These are phyloP conservation scores for Helminthosporium solani DNA, from an alignment of 2,329 filamentous ascomycete species.

Conservation along the genomic window DNA sequence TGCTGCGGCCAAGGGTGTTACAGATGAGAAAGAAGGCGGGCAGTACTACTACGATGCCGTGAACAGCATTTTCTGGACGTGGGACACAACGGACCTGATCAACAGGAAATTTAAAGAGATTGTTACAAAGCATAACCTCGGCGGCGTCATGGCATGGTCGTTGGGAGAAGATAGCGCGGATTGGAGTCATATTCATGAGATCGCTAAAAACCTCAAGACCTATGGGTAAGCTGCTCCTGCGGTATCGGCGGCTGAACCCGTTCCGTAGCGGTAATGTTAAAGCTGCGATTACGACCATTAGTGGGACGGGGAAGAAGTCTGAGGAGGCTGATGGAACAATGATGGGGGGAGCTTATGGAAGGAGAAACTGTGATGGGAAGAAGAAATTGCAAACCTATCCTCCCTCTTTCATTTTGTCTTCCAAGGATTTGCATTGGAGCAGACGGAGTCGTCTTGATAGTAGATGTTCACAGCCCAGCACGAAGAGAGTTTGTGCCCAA, in stretches of 20 bases:
- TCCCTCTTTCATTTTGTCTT: too few relatives aligned
- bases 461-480: too few relatives aligned
- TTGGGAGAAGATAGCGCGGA: constrained; percentile 63
- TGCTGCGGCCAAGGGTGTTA: constrained; percentile 55
- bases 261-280: background rate
- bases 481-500: too few relatives aligned
- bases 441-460: too few relatives aligned
- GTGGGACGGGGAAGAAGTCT: background rate
- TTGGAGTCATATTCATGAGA: constrained; percentile 46
- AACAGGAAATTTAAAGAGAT: constrained; percentile 62
- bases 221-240: background rate
- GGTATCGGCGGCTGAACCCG: background rate
- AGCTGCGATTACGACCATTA: background rate
- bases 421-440: too few relatives aligned
- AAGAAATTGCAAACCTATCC: background rate
- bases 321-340: constrained; percentile 3
- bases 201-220: constrained; percentile 23
- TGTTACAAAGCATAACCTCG: constrained; percentile 57
- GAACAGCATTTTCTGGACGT: constrained; percentile 69
- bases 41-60: constrained; percentile 67
- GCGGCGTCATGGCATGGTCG: constrained; percentile 75
- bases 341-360: background rate
- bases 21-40: constrained; percentile 61
- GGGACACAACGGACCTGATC: constrained; percentile 65
- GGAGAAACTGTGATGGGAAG: background rate